phyloP scores from a whole-genome alignment of 2,329 filamentous ascomycete species.

The Grosmannia huntii region DNA sequence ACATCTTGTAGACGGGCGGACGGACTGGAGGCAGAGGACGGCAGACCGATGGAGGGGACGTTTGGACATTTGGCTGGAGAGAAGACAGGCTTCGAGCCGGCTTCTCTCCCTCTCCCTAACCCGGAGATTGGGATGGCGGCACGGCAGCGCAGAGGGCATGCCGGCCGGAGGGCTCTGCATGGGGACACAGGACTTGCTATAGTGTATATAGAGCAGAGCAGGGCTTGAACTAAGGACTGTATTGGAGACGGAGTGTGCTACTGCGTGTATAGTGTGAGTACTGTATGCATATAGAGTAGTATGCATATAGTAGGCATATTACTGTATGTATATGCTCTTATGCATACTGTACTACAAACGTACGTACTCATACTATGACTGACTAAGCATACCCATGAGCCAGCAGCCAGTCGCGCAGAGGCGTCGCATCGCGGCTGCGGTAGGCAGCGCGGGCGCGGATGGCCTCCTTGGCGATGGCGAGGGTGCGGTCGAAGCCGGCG shows the following conservation, averaged over 20 bases:
- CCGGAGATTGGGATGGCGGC: not conserved
- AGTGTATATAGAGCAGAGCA: not conserved
- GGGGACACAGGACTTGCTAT: not conserved
- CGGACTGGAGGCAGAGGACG: not conserved
- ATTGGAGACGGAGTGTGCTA: too few species aligned
- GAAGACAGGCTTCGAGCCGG: not conserved
- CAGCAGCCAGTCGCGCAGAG: slow-evolving; percentile 47
- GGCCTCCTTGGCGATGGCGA: slow-evolving; percentile 76
- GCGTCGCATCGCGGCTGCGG: slow-evolving; percentile 58
- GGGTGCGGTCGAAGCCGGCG: slow-evolving; percentile 69
- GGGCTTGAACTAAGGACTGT: too few species aligned
- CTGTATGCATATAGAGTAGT: too few species aligned
- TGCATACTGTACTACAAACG: too few species aligned
- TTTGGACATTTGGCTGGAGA: not conserved
- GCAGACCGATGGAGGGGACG: not conserved
- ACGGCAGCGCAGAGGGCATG: not conserved
- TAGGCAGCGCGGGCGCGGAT: slow-evolving; percentile 76
- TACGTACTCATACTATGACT: too few species aligned
- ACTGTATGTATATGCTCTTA: too few species aligned
- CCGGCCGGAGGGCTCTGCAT: not conserved
- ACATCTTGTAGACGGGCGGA: too few species aligned
- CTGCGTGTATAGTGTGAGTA: not conserved
- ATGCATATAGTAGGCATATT: too few species aligned
- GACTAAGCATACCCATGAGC: slow-evolving; percentile 5
- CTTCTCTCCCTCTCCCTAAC: slow-evolving; percentile 2